phyloP scores from a whole-genome alignment of 495 filamentous ascomycete genomes.

The Neurospora africana region DNA sequence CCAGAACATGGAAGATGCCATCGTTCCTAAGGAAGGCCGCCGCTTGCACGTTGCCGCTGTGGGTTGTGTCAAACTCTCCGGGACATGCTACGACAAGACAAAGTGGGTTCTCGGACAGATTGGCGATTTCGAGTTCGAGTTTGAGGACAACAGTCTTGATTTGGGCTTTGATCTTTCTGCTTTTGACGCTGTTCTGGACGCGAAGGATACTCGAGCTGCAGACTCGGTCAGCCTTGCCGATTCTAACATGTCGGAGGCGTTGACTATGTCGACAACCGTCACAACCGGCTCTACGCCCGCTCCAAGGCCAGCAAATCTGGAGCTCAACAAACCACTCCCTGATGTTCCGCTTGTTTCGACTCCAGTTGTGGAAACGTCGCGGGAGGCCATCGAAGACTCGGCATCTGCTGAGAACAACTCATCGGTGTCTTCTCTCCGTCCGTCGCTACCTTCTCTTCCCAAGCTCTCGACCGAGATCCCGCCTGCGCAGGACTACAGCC shows the following conservation, averaged over 20 bases:
- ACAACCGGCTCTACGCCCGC: conserved; percentile 17
- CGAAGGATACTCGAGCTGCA: conserved; percentile 6
- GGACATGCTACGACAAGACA: conserved; percentile 80
- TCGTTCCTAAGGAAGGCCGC: conserved; percentile 71
- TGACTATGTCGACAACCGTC: conserved; percentile 15
- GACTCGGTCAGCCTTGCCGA: conserved; percentile 29
- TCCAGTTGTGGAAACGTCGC: conserved; percentile 15
- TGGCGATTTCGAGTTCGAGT: conserved; percentile 85
- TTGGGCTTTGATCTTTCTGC: conserved; percentile 38
- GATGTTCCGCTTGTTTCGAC: conserved; percentile 26
- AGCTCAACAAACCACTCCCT: conserved; percentile 35
- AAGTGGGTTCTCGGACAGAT: conserved; percentile 78
- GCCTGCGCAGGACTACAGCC: conserved; percentile 35
- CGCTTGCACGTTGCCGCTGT: conserved; percentile 73
- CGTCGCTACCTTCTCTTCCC: conserved; percentile 33
- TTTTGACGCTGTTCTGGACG: conserved; percentile 22
- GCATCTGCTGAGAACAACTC: conserved; percentile 8
- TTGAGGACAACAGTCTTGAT: conserved; percentile 32
- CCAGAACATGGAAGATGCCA: conserved; percentile 56
- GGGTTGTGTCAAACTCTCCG: conserved; percentile 78
- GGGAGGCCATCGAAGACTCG: not conserved
- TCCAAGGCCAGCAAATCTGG: conserved; percentile 22
- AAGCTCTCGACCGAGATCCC: conserved; percentile 38
- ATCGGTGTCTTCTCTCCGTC: conserved; percentile 31
- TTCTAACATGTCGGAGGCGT: conserved; percentile 24